Conservation (phyloP, 345 rosid genomes). For the Draba incana region DNA sequence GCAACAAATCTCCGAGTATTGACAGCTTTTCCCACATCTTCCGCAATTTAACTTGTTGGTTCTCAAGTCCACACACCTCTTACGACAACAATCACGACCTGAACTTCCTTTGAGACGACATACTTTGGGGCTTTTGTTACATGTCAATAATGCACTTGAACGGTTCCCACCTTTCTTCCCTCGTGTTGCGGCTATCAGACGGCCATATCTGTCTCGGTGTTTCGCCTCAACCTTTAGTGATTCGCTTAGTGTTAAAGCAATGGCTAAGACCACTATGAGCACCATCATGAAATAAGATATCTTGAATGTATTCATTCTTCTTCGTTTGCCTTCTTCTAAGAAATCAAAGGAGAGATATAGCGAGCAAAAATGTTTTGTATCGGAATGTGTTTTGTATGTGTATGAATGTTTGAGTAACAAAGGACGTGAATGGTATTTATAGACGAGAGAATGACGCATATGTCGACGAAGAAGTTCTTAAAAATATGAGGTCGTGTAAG, state of each 20-base stretch:
- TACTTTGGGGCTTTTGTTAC: constrained; percentile 50
- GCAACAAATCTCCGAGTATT: constrained; percentile 58
- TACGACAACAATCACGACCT: constrained; percentile 63
- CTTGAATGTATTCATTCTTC: constrained; percentile 38
- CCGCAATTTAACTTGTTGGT: constrained; percentile 57
- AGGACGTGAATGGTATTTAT: constrained; percentile 38
- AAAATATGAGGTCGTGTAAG: constrained; percentile 26
- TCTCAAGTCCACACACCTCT: constrained; percentile 51
- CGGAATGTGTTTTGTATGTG: constrained; percentile 15
- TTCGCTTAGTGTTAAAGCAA: constrained; percentile 37
- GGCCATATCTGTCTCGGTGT: not conserved
- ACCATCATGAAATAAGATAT: constrained; percentile 35
- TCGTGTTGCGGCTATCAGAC: constrained; percentile 9
- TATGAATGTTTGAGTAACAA: constrained; percentile 33
- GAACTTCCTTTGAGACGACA: constrained; percentile 57
- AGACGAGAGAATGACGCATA: constrained; percentile 19
- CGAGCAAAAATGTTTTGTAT: not conserved
- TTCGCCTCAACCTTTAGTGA: constrained; percentile 33
- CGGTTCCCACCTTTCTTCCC: constrained; percentile 22
- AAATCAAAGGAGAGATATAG: constrained; percentile 6
- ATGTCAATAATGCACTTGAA: constrained; percentile 43
- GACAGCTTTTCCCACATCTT: constrained; percentile 59
- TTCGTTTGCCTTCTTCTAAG: not conserved
- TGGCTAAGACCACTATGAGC: constrained; percentile 33
- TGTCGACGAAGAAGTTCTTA: constrained; percentile 24